phyloP scores from a whole-genome alignment of 139 green algal genomes.

The Tetraselmis striata region DNA sequence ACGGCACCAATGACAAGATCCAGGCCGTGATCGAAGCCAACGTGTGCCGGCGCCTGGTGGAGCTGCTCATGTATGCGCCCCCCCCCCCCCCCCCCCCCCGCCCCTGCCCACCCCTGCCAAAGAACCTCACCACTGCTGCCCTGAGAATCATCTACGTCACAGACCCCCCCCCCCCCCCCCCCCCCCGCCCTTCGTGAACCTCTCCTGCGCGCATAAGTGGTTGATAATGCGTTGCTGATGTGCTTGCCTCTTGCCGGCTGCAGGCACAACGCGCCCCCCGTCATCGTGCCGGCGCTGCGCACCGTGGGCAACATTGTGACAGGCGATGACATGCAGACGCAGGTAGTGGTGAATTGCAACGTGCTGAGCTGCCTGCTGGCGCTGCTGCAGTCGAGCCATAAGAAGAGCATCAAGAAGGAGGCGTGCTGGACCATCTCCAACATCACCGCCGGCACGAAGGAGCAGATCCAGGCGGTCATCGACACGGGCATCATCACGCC shows the following conservation, averaged over 20 bases:
- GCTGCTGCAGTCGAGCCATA: constrained; percentile 85
- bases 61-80: constrained; percentile 57
- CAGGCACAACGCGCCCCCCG: constrained; percentile 37
- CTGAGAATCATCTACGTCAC: constrained; percentile 42
- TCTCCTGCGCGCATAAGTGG: no score
- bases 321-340: constrained; percentile 94
- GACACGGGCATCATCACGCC: constrained; percentile 84
- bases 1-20: constrained; percentile 99
- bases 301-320: constrained; percentile 99
- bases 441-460: constrained; percentile 97
- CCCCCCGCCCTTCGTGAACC: no score
- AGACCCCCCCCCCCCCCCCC: no score
- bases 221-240: not conserved
- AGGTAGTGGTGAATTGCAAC: constrained; percentile 97
- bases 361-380: constrained; percentile 87
- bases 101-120: no score
- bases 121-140: constrained; percentile 49
- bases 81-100: no score
- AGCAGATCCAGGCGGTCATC: constrained; percentile 96
- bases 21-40: constrained; percentile 91
- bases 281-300: constrained; percentile 94
- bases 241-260: not conserved
- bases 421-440: constrained; percentile 99
- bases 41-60: constrained; percentile 84
- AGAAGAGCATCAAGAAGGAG: constrained; percentile 99